phyloP scores from a whole-genome alignment of 192 early-diverging fungal genomes.

The Umbelopsis vinacea region DNA sequence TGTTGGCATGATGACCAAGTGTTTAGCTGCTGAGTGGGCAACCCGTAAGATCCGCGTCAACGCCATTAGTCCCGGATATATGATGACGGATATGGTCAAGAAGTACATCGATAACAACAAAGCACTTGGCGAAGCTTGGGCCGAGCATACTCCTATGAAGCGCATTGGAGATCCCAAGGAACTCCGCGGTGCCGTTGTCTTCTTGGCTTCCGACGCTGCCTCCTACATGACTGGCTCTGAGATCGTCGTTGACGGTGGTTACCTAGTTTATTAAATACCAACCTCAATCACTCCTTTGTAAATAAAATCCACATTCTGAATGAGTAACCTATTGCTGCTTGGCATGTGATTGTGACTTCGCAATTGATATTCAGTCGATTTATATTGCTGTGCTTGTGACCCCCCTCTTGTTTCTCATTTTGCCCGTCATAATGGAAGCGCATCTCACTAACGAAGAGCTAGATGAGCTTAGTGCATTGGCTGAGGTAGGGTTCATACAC shows the following conservation, averaged over 20 bases:
- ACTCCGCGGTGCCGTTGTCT: conserved; percentile 49
- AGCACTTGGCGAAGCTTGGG: conserved; percentile 36
- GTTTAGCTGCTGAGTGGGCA: conserved; percentile 53
- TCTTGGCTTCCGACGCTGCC: conserved; percentile 66
- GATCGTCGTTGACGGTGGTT: conserved; percentile 42
- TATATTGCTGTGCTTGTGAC: not conserved
- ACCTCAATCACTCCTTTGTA: not conserved
- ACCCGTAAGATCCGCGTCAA: conserved; percentile 43
- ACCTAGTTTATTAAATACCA: conserved; percentile 30
- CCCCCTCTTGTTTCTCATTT: not conserved
- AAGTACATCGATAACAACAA: conserved; percentile 27
- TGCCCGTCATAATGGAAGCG: not conserved
- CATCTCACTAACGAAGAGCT: conserved; percentile 11
- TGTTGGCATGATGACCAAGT: conserved; percentile 48
- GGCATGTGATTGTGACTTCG: conserved; percentile 20
- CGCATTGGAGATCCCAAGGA: conserved; percentile 39
- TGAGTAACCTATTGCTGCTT: not conserved
- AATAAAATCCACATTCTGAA: no score
- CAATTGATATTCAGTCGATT: not conserved
- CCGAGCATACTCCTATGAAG: conserved; percentile 26
- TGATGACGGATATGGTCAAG: conserved; percentile 42
- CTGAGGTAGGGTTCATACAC: not conserved
- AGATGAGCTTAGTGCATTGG: conserved; percentile 16
- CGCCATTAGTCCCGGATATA: conserved; percentile 46
- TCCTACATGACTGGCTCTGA: conserved; percentile 58